Evolutionary conservation across 2,329 filamentous ascomycete species (phyloP).

Genomic region (Taxawa tesnikishii): DNA sequence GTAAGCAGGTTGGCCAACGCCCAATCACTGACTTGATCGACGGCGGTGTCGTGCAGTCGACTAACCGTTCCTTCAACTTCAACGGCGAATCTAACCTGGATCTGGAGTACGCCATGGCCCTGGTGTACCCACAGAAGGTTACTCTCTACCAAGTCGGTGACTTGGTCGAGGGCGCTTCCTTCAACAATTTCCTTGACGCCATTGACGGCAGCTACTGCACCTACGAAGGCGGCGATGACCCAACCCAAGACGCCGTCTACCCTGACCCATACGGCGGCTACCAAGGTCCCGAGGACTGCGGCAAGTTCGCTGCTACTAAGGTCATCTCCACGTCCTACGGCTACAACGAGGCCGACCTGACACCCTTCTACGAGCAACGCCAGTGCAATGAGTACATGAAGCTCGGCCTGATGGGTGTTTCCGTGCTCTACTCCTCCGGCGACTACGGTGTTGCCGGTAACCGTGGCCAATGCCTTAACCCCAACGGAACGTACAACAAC

Average conservation of each 20-base stretch:
- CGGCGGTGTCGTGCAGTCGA: slow-evolving; percentile 27
- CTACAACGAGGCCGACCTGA: slow-evolving; percentile 39
- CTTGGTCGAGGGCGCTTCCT: slow-evolving; percentile 23
- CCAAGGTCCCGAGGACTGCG: slow-evolving; percentile 32
- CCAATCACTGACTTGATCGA: slow-evolving; percentile 20
- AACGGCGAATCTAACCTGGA: slow-evolving; percentile 42
- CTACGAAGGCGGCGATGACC: slow-evolving; percentile 28
- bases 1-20: slow-evolving; percentile 16
- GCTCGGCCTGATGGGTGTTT: slow-evolving; percentile 40
- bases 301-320: slow-evolving; percentile 33
- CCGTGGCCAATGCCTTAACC: slow-evolving; percentile 27
- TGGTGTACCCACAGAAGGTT: slow-evolving; percentile 38
- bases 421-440: slow-evolving; percentile 39
- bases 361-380: slow-evolving; percentile 35
- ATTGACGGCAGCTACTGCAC: slow-evolving; percentile 34
- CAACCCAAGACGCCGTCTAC: slow-evolving; percentile 25
- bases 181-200: slow-evolving; percentile 29
- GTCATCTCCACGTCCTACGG: slow-evolving; percentile 44
- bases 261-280: slow-evolving; percentile 23
- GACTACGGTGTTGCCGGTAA: slow-evolving; percentile 28
- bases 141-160: slow-evolving; percentile 35
- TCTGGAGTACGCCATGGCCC: slow-evolving; percentile 40
- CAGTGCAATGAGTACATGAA: slow-evolving; percentile 48
- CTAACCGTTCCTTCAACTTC: slow-evolving; percentile 21
- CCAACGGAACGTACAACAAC: slow-evolving; percentile 18